Evolutionary conservation across 176 grass and related monocot species (phyloP).

Genomic region (Phragmites australis): DNA sequence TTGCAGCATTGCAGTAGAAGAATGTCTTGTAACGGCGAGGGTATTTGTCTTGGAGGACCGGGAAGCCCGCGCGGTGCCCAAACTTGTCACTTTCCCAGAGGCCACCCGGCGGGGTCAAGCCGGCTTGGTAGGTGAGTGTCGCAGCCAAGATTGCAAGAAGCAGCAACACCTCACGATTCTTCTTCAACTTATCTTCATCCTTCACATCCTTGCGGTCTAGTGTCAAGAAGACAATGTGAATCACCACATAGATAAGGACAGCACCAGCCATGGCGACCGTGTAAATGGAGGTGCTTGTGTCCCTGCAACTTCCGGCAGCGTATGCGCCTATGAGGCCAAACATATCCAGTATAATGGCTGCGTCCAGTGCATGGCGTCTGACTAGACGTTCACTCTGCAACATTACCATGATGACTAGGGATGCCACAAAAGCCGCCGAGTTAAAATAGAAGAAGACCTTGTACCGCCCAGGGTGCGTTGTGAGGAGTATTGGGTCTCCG

Average conservation of each 20-base stretch:
- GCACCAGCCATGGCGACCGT: constrained; percentile 28
- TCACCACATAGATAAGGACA: constrained; percentile 41
- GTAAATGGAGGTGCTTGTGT: constrained; percentile 12
- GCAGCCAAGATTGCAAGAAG: constrained; percentile 47
- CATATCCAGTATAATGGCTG: constrained; percentile 24
- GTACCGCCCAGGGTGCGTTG: neutral
- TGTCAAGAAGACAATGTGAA: constrained; percentile 47
- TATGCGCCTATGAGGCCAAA: constrained; percentile 47
- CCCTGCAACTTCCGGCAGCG: constrained; percentile 45
- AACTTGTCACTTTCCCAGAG: neutral
- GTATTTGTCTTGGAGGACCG: constrained; percentile 37
- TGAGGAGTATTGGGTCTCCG: constrained; percentile 3
- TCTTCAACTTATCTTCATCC: neutral
- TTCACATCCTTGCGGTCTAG: constrained; percentile 23
- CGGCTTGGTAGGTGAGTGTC: constrained; percentile 53
- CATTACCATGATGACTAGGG: constrained; percentile 35
- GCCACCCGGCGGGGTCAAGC: constrained; percentile 48
- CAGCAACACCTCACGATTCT: constrained; percentile 36
- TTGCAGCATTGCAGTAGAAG: constrained; percentile 59
- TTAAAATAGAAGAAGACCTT: constrained; percentile 42
- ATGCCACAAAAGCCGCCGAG: constrained; percentile 32
- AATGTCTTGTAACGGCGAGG: constrained; percentile 24
- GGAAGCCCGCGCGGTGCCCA: neutral
- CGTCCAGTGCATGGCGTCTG: neutral
- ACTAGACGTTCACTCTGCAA: neutral